Percentiles rank a stretch among this genome's conserved stretches.
These are phyloP conservation scores for Pezicula carpinea DNA, from an alignment of 2,329 filamentous ascomycete genomes.

Conservation along the genomic window DNA sequence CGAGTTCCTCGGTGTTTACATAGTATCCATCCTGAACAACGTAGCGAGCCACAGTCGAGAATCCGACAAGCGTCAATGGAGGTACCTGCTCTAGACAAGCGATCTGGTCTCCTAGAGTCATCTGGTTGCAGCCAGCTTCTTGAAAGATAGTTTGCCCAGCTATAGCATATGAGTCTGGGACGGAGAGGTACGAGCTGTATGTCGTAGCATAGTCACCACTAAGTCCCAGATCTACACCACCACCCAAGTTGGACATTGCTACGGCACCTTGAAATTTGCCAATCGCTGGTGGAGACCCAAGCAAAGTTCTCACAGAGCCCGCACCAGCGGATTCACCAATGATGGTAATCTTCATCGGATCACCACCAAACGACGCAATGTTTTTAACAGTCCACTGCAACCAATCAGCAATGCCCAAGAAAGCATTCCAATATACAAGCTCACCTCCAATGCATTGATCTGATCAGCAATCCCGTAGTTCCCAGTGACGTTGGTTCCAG, in stretches of 20 bases:
- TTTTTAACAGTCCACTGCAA: constrained; percentile 42
- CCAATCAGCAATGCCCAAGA: not conserved
- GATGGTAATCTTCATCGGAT: constrained; percentile 40
- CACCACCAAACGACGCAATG: constrained; percentile 42
- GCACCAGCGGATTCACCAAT: constrained; percentile 49
- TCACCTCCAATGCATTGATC: constrained; percentile 39
- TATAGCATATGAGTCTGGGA: constrained; percentile 41
- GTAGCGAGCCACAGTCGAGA: constrained; percentile 40
- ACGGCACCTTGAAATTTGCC: constrained; percentile 42
- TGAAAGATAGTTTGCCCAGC: constrained; percentile 44
- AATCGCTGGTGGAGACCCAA: constrained; percentile 43
- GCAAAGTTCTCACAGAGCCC: constrained; percentile 41
- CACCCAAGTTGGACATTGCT: constrained; percentile 47
- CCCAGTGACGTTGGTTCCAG: constrained; percentile 44
- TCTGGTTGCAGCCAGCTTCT: constrained; percentile 42
- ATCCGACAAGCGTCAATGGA: constrained; percentile 32
- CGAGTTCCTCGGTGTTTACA: constrained; percentile 43
- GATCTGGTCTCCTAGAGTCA: constrained; percentile 36
- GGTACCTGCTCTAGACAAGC: constrained; percentile 39
- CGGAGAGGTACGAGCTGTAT: constrained; percentile 48
- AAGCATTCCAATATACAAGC: not conserved
- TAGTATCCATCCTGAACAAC: constrained; percentile 50
- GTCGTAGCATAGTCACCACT: constrained; percentile 45
- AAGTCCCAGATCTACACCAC: constrained; percentile 42
- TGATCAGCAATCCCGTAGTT: constrained; percentile 50